A percentile compares a stretch with the other conserved stretches of the same genome.
Evolutionary conservation across 2,329 filamentous ascomycete genomes (phyloP).

Genomic region (Aschersonia sp.): DNA sequence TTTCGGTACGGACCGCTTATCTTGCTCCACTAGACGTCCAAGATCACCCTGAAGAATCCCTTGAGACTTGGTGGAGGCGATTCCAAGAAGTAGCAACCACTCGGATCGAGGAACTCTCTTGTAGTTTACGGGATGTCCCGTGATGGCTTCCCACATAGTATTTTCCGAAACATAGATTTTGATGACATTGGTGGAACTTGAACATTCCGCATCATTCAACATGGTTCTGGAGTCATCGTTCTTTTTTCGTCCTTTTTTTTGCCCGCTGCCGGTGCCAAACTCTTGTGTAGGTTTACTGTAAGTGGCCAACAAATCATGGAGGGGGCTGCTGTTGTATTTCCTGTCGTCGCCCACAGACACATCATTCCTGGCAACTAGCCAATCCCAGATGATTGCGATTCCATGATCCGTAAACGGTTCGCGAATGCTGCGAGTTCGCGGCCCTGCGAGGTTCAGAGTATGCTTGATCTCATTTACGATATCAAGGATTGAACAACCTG

Average conservation of each 20-base stretch:
- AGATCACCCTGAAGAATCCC: constrained; percentile 49
- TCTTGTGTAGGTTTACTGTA: background rate
- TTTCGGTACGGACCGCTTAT: constrained; percentile 49
- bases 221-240: background rate
- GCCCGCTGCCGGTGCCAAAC: background rate
- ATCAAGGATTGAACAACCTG: constrained; percentile 18
- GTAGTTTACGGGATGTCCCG: constrained; percentile 43
- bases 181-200: background rate
- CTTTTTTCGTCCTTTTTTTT: background rate
- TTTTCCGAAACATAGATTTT: constrained; percentile 36
- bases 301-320: constrained; percentile 13
- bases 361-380: constrained; percentile 19
- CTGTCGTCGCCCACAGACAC: constrained; percentile 19
- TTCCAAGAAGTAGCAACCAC: constrained; percentile 43
- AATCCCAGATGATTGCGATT: constrained; percentile 19
- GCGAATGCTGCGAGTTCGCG: constrained; percentile 4
- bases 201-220: background rate
- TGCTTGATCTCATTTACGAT: constrained; percentile 17
- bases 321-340: constrained; percentile 23
- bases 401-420: constrained; percentile 11
- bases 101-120: constrained; percentile 43
- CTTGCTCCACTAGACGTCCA: constrained; percentile 41
- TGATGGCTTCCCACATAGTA: constrained; percentile 43
- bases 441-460: constrained; percentile 8
- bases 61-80: constrained; percentile 35